Evolutionary conservation across 2,329 filamentous ascomycete species (phyloP), one percentile per base, ranked within the genome.

Genomic region (Zasmidium cellare): DNA sequence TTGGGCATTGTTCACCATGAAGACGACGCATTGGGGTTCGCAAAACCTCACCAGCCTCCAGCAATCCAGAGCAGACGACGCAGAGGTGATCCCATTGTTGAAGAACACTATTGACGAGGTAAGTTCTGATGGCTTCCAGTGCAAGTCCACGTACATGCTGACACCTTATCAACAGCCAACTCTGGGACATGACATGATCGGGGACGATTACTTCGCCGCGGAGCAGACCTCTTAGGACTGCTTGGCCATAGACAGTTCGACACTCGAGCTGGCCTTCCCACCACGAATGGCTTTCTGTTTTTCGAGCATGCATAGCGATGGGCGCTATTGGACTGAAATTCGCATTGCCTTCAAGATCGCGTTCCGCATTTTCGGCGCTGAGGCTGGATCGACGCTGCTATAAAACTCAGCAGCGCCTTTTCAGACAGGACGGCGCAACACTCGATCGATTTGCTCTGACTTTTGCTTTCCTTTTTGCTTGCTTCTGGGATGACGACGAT

Each of bases 1-100:
- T 0, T 83, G 78, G 65, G 82, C 83, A 0, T 51, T 82, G 20
- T 53, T 83, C 3, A 88, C 84, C 7, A 63, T 71, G 57, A 62
- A 63, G 25, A 63, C 63, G 23, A 72, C 69, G 3, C 58, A 60
- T 12, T 74, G 72, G 72, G 70, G 70, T 7, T 58, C 56, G 14
- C 64, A 71, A 59, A 58, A 70, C 45, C 56, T 72, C 14, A 53
- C 59, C 14, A 48, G 55, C 28, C 60, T 70, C 9, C 62, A 64
- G 47, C 49, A 58, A 44, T 44, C 63, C 2, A 57, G 64, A 7
- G 62, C 60, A 22, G 56, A 50, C 23, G 45, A 54, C 12, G 58
- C 47, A 16, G 61, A 61, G 22, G 58, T 54, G 38, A 54, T 65
- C 9, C 62, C 65, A 22, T 51, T 69, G 22, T 55, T 68, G 44